phyloP scores from a whole-genome alignment of 2,329 filamentous ascomycete genomes.

The Aaosphaeria pasadenensis region DNA sequence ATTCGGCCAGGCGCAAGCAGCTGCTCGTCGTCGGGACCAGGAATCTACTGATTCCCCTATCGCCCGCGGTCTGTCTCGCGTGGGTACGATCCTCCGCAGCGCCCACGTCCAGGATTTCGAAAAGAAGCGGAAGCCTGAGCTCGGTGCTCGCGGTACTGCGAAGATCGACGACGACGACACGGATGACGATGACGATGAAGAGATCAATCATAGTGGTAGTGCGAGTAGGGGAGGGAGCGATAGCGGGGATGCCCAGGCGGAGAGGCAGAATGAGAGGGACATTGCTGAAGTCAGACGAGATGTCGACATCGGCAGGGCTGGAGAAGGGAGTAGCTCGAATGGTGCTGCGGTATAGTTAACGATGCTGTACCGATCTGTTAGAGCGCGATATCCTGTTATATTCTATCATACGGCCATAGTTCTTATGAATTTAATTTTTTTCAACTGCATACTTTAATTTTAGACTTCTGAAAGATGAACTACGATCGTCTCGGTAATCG shows the following conservation, averaged over 20 bases:
- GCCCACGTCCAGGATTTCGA: conserved; percentile 93
- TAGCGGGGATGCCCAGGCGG: neutral
- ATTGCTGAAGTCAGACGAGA: conserved; percentile 1
- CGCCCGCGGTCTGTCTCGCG: conserved; percentile 46
- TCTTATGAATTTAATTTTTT: no score
- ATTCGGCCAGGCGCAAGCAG: neutral
- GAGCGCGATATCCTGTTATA: no score
- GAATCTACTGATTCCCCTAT: conserved; percentile 26
- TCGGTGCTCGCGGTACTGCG: conserved; percentile 22
- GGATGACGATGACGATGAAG: conserved; percentile 22
- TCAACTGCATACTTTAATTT: no score
- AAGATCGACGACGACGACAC: conserved; percentile 28
- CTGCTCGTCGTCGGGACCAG: conserved; percentile 13
- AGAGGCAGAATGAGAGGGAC: conserved; percentile 3
- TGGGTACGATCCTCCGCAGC: conserved; percentile 69
- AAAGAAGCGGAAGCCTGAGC: conserved; percentile 61
- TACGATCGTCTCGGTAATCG: no score
- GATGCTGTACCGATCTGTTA: no score
- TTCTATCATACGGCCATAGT: no score
- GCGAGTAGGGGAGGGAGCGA: conserved; percentile 18
- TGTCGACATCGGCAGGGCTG: neutral
- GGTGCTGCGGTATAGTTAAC: no score
- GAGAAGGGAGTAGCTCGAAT: neutral
- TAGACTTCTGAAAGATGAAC: no score
- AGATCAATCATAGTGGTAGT: conserved; percentile 15